Base-by-base conservation (phyloP, 371 early-diverging fungal species). In the Conidiobolus incongruus region DNA sequence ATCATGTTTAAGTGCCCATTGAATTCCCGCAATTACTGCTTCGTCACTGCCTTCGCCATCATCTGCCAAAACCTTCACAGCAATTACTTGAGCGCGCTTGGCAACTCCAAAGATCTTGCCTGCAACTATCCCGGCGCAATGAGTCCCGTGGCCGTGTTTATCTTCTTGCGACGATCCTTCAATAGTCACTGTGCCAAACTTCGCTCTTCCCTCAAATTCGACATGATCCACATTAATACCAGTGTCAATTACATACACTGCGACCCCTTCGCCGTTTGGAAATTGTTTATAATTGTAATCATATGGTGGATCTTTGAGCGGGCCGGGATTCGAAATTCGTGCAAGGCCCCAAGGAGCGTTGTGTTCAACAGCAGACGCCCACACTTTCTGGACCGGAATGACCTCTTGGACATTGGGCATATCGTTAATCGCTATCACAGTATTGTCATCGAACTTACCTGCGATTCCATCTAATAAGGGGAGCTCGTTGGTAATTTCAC, bases 241-340 rank as follows among this genome's bases (percentile, higher is more conserved):
- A 0, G 88, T 83, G 60, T 87, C 88, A 32, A 87, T 58, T 30
- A 87, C 69, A 60, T 79, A 79, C 13, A 72, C 77, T 37, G 58
- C 59, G n/a, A 80, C 76, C 37, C 68, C 71, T 38, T 49, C 21
- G 11, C 78, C 78, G 11, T 65, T 65, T 21, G n/a, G n/a, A n/a
- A n/a, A n/a, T n/a, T n/a, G n/a, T n/a, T n/a, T n/a, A n/a, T n/a
- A n/a, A n/a, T n/a, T n/a, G n/a, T n/a, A n/a, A n/a, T n/a, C n/a
- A n/a, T n/a, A n/a, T n/a, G n/a, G n/a, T n/a, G n/a, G n/a, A n/a
- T n/a, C n/a, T n/a, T n/a, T n/a, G n/a, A n/a, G n/a, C n/a, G n/a
- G n/a, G n/a, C n/a, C n/a, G n/a, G n/a, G n/a, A n/a, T n/a, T n/a
- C n/a, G n/a, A n/a, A n/a, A n/a, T n/a, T n/a, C n/a, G n/a, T n/a